These are phyloP conservation scores for Zygosaccharomyces pseudobailii DNA, from an alignment of 1,139 yeast species.

Conservation along the genomic window DNA sequence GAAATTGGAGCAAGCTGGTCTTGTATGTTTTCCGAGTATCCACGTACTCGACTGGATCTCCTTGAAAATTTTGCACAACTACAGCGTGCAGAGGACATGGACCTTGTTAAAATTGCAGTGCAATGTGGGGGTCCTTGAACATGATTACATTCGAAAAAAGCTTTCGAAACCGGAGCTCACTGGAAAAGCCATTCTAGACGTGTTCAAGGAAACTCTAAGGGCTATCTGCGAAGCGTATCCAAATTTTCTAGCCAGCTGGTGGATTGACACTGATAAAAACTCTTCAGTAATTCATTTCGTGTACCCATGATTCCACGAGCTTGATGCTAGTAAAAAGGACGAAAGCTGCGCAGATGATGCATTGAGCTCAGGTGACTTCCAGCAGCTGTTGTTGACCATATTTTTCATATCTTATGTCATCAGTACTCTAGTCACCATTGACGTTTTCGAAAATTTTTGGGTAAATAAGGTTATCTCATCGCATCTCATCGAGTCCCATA, in stretches of 20 bases:
- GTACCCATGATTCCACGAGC: conserved; percentile 3
- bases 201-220: conserved; percentile 16
- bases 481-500: conserved; percentile 5
- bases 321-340: too few species aligned
- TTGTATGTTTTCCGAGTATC: conserved; percentile 3
- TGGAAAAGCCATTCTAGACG: conserved; percentile 13
- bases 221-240: conserved; percentile 5
- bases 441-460: conserved; percentile 9
- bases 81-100: conserved; percentile 13
- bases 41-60: conserved; percentile 10
- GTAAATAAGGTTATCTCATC: conserved; percentile 10
- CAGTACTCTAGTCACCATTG: conserved; percentile 1
- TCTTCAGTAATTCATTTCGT: conserved; percentile 15
- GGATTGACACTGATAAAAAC: conserved; percentile 18
- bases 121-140: conserved; percentile 15
- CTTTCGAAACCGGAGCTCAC: conserved; percentile 10
- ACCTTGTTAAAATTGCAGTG: conserved; percentile 17
- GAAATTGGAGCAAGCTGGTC: conserved; percentile 4
- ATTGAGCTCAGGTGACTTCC: too few species aligned
- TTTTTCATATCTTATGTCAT: not conserved
- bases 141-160: conserved; percentile 9
- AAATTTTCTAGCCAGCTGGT: conserved; percentile 16
- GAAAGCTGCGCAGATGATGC: too few species aligned
- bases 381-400: too few species aligned
- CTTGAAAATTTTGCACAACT: conserved; percentile 12